Evolutionary conservation across 106 monocot genomes (phyloP), one percentile per base, ranked within the genome.

Genomic region (Agapanthus africanus): DNA sequence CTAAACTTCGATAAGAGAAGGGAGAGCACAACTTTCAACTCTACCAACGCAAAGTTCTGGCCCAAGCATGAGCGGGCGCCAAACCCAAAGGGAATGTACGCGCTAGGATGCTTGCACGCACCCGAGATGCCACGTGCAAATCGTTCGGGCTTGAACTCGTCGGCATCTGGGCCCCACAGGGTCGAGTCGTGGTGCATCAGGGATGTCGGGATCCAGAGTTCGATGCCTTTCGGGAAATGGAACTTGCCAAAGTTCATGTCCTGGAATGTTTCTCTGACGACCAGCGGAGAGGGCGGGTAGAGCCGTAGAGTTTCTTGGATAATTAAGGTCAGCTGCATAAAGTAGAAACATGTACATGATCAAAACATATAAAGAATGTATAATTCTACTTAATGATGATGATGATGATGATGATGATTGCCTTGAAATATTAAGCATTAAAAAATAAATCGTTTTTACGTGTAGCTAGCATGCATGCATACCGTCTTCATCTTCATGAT

Each of bases 221-320:
- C 69, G 37, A 75, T 70, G 30, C 94, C 94, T 64, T 80, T 82
- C 3, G 94, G 94, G n/a, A 90, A 37, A 0, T 26, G 41, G 6
- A 94, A 31, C 2, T 65, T 57, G 2, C 90, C 94, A 7, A 94
- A 51, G 42, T 71, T 73, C 80, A 94, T 72, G 15, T 90, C 94
- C 44, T 75, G 71, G 4, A 94, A 75, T 2, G 87, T 59, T 71
- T 85, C 87, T 32, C 94, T 68, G 4, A 74, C 65, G 5, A 94
- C 67, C 16, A 74, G 50, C 4, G 84, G 69, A 6, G 78, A 69
- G 0, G 87, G 82, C 0, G 94, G 94, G 33, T 85, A 94, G 4
- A 94, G 74, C 39, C 94, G 66, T 4, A 94, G 68, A 0, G 90
- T 79, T 57, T 94, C 94, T 60, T 90, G 90, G 23, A 94, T 94